Evolutionary conservation across 2,329 filamentous ascomycete species (phyloP).

Genomic region (Trichoderma aggressivum): DNA sequence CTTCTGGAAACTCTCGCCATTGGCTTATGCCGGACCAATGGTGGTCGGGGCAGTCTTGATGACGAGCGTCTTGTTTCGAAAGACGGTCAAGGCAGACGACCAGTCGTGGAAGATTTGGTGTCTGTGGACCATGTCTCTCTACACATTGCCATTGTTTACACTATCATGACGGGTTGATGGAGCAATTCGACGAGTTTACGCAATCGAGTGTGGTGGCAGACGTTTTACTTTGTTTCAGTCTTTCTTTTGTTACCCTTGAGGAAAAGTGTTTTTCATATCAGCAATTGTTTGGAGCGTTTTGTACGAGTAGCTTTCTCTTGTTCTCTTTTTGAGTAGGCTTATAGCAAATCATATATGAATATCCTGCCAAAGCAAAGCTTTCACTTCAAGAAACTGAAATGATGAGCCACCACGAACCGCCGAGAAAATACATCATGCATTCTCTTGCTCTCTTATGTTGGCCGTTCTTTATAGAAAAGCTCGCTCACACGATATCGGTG

Average conservation of each 20-base stretch:
- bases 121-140: constrained; percentile 11
- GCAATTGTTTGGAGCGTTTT: not conserved
- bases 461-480: not conserved
- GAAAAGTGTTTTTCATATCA: not conserved
- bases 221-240: not conserved
- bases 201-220: not conserved
- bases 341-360: not conserved
- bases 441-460: not conserved
- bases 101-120: constrained; percentile 18
- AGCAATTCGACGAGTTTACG: not conserved
- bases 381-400: not conserved
- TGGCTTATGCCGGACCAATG: not conserved
- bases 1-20: constrained; percentile 12
- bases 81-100: constrained; percentile 7
- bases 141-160: constrained; percentile 1
- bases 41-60: not conserved
- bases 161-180: not conserved
- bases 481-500: not conserved
- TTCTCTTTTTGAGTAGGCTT: not conserved
- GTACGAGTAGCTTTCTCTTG: not conserved
- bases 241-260: not conserved
- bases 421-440: not conserved
- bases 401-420: not conserved
- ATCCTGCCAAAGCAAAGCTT: not conserved
- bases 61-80: not conserved